These are phyloP conservation scores for Trebouxia sp. DNA, from an alignment of 139 green algal genomes.

Conservation along the genomic window DNA sequence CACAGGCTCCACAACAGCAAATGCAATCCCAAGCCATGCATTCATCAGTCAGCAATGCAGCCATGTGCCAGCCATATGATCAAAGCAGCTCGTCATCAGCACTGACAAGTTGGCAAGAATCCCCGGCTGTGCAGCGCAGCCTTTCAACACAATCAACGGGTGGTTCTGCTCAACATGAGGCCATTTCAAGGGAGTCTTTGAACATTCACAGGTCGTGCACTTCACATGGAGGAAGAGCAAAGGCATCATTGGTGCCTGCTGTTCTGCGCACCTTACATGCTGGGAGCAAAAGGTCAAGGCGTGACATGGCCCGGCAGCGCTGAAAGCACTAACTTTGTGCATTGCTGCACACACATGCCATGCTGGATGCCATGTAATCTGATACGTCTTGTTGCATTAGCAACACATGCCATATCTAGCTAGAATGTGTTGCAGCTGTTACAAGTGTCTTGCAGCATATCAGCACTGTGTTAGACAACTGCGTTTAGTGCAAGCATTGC, in stretches of 20 bases:
- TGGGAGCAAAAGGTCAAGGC: neutral
- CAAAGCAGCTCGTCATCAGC: neutral
- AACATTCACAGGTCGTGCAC: neutral
- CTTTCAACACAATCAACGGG: neutral
- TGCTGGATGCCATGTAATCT: no score
- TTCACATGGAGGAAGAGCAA: neutral
- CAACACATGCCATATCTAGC: no score
- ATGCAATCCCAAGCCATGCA: neutral
- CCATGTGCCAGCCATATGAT: neutral
- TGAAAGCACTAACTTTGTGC: no score
- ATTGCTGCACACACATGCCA: no score
- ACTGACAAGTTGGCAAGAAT: neutral
- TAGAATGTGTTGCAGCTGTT: no score
- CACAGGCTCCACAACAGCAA: neutral
- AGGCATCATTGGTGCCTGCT: neutral
- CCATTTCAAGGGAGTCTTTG: neutral
- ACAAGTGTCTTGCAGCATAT: no score
- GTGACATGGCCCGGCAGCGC: no score
- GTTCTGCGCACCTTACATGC: neutral
- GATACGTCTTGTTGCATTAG: no score
- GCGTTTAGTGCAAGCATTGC: no score
- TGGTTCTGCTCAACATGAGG: neutral
- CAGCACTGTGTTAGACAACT: no score
- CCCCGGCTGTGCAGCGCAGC: neutral
- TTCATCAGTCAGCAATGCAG: no score